These are phyloP conservation scores for Ganoderma leucocontextum DNA, from an alignment of 1,284 basidiomycete species.

Conservation along the genomic window DNA sequence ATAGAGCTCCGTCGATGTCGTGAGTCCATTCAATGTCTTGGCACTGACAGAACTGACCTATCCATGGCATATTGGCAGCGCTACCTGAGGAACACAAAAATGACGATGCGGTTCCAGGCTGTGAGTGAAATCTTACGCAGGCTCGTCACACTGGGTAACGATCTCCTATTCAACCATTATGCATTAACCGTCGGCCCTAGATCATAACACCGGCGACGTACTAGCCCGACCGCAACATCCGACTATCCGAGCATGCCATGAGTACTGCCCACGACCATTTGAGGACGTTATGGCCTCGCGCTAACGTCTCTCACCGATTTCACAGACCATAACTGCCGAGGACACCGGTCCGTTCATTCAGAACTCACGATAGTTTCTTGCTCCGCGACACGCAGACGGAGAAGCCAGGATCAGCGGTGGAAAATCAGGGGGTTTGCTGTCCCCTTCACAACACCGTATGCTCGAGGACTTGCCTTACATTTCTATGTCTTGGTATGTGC, in stretches of 20 bases:
- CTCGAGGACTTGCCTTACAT: background rate
- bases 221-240: background rate
- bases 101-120: background rate
- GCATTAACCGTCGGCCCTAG: background rate
- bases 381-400: background rate
- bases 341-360: slow-evolving; percentile 3
- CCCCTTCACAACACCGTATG: background rate
- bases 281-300: background rate
- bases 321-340: background rate
- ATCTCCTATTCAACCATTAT: background rate
- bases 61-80: background rate
- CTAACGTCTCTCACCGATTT: background rate
- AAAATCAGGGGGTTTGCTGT: background rate
- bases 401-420: background rate
- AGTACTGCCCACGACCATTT: background rate
- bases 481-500: background rate
- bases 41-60: background rate
- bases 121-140: background rate
- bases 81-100: background rate
- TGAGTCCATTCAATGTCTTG: background rate
- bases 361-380: background rate
- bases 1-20: background rate
- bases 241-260: background rate
- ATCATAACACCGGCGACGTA: background rate
- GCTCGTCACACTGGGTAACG: background rate